A percentile compares a stretch with the other conserved stretches of the same genome.
Conservation (phyloP, 257 asterid genomes). For the Linderniella brevidens region DNA sequence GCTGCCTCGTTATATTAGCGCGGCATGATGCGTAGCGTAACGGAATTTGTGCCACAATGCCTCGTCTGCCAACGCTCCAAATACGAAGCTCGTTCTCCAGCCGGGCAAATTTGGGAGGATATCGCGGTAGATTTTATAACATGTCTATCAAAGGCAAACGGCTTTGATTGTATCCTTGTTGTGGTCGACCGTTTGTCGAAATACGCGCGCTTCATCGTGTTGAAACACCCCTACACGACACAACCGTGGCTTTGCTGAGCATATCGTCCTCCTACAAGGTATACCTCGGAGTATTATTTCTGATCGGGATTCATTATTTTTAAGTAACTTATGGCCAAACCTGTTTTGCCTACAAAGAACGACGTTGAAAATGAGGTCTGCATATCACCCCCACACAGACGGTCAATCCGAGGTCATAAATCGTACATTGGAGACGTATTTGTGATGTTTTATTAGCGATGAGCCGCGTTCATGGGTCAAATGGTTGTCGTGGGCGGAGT, state of each 20-base stretch:
- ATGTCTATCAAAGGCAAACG: neutral
- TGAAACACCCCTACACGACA: neutral
- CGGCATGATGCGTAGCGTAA: neutral
- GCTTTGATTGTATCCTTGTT: neutral
- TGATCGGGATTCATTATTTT: too few species aligned
- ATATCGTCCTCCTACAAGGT: too few species aligned
- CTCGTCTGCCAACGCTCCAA: neutral
- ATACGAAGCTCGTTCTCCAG: neutral
- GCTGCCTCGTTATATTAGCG: neutral
- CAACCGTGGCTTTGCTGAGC: neutral
- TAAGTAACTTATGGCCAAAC: too few species aligned
- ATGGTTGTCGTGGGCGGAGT: neutral
- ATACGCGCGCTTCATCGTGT: too few species aligned
- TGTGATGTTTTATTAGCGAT: neutral
- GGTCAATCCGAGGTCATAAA: too few species aligned
- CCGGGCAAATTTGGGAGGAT: neutral
- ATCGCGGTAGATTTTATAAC: conserved; percentile 1
- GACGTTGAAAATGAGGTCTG: too few species aligned
- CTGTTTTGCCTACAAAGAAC: too few species aligned
- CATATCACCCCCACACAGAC: too few species aligned
- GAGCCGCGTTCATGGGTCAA: neutral
- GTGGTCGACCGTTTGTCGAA: neutral
- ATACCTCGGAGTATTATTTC: too few species aligned
- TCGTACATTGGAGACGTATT: too few species aligned
- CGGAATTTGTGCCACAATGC: neutral